phyloP scores from a whole-genome alignment of 75 land plant species.

The Ceratopteris richardii region DNA sequence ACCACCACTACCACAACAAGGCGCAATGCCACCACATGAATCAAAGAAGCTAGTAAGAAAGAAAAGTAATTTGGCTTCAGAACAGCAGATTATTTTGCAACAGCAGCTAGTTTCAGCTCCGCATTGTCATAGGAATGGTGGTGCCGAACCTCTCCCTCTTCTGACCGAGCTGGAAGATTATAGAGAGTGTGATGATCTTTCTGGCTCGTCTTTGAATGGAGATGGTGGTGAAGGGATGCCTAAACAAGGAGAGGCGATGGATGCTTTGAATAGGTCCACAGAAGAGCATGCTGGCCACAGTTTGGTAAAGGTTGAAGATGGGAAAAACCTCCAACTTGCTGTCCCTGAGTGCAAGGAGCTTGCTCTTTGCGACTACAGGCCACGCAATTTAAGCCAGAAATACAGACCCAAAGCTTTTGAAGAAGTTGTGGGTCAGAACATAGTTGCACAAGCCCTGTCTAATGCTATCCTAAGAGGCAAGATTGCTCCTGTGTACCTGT shows the following conservation, averaged over 20 bases:
- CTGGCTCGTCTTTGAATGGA: neutral
- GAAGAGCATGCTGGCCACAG: neutral
- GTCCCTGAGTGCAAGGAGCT: conserved; percentile 4
- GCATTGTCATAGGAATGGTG: neutral
- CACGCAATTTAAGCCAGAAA: conserved; percentile 36
- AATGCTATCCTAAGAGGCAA: conserved; percentile 34
- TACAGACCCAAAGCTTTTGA: conserved; percentile 39
- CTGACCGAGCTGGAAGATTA: conserved; percentile 6
- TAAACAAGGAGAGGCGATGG: neutral
- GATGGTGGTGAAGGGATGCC: conserved; percentile 1
- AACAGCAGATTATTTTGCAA: neutral
- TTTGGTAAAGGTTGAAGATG: neutral
- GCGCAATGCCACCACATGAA: neutral
- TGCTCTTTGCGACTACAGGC: conserved; percentile 4
- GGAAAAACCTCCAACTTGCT: neutral
- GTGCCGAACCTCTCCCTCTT: conserved; percentile 3
- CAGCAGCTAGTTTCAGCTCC: neutral
- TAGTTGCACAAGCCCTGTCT: conserved; percentile 30
- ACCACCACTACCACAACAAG: neutral
- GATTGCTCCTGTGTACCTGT: conserved; percentile 43
- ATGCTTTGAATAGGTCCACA: neutral
- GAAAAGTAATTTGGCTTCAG: neutral
- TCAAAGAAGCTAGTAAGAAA: neutral
- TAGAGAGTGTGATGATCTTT: neutral
- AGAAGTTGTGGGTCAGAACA: conserved; percentile 41